Conservation (phyloP, 192 early-diverging fungal genomes). For the Backusella psychrophila region DNA sequence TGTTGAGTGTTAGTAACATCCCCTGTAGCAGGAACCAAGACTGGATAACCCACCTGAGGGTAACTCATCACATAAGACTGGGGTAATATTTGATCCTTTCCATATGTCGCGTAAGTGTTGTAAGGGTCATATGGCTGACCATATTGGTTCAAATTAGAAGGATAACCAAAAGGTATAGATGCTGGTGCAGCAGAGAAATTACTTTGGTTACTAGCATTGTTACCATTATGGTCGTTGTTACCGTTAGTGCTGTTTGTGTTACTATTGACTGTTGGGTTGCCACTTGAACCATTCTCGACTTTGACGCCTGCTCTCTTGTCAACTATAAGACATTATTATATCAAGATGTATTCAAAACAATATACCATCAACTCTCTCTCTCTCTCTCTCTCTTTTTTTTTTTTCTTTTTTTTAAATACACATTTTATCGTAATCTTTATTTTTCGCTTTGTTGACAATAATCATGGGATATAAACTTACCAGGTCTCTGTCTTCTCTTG, state of each 20-base stretch:
- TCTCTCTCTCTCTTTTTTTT: neutral
- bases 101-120: constrained; percentile 9
- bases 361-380: neutral
- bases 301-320: neutral
- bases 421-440: neutral
- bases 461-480: constrained; percentile 11
- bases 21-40: constrained; percentile 10
- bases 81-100: constrained; percentile 15
- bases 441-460: neutral
- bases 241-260: neutral
- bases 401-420: neutral
- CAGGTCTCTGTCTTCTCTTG: constrained; percentile 48
- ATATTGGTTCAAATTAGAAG: constrained; percentile 24
- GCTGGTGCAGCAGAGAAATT: neutral
- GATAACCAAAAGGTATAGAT: constrained; percentile 17
- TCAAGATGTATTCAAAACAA: neutral
- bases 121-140: constrained; percentile 25
- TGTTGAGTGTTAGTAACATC: neutral
- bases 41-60: constrained; percentile 7
- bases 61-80: neutral
- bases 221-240: neutral
- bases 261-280: neutral
- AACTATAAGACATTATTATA: neutral
- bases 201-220: neutral
- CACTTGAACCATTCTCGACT: neutral